phyloP scores from a whole-genome alignment of 768 basidiomycete genomes.

The Leccinum uliginosum region DNA sequence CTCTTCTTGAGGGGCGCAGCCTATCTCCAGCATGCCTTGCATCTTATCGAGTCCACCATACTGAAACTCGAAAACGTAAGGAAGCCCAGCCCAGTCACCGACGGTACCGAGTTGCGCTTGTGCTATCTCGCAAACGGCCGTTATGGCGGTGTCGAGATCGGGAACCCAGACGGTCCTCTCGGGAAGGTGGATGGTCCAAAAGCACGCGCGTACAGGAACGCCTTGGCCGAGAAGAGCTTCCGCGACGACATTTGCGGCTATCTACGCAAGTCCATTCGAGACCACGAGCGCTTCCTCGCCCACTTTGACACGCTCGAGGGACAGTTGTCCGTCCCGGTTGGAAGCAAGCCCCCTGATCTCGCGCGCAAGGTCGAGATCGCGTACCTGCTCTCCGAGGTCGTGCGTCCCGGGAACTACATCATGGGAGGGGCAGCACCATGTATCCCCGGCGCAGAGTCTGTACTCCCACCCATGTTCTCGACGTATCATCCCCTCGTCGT shows the following conservation, averaged over 20 bases:
- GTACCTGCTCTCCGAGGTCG: slow-evolving; percentile 62
- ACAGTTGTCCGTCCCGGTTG: slow-evolving; percentile 13
- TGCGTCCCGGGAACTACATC: slow-evolving; percentile 56
- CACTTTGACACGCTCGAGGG: slow-evolving; percentile 78
- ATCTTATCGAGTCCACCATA: slow-evolving; percentile 68
- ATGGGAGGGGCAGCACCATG: slow-evolving; percentile 26
- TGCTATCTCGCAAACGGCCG: slow-evolving; percentile 71
- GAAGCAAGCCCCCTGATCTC: slow-evolving; percentile 32
- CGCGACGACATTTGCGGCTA: slow-evolving; percentile 56
- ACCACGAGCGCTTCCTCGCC: slow-evolving; percentile 78
- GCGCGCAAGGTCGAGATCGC: slow-evolving; percentile 60
- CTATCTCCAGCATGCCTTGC: slow-evolving; percentile 74
- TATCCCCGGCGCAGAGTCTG: slow-evolving; percentile 35
- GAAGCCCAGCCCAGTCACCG: slow-evolving; percentile 48
- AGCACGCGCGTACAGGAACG: slow-evolving; percentile 56
- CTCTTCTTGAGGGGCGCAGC: slow-evolving; percentile 82
- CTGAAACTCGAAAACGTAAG: slow-evolving; percentile 66
- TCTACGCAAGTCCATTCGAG: slow-evolving; percentile 72
- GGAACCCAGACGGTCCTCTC: slow-evolving; percentile 73
- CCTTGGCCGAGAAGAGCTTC: slow-evolving; percentile 51
- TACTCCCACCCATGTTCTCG: slow-evolving; percentile 60
- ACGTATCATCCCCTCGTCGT: slow-evolving; percentile 89
- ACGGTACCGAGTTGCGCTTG: slow-evolving; percentile 73
- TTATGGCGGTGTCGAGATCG: slow-evolving; percentile 85
- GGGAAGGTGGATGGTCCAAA: slow-evolving; percentile 58